phyloP scores from a whole-genome alignment of 495 filamentous ascomycete species.

The Lepraria neglecta region DNA sequence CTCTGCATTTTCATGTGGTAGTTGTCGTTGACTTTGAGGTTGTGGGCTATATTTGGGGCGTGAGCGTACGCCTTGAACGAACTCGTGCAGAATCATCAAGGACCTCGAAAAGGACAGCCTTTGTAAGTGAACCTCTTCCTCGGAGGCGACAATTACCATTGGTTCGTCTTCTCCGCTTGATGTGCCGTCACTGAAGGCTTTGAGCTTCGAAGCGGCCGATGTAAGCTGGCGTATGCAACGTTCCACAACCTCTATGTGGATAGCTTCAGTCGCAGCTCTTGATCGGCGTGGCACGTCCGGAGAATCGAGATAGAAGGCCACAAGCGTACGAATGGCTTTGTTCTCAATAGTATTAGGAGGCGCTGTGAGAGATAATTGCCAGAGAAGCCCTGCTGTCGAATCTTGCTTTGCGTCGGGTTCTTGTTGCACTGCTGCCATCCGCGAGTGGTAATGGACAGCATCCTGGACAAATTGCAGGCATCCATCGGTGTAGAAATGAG shows the following conservation, averaged over 20 bases:
- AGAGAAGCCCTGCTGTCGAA: conserved; percentile 62
- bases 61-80: conserved; percentile 48
- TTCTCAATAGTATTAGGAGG: conserved; percentile 62
- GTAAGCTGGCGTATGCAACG: conserved; percentile 72
- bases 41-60: conserved; percentile 50
- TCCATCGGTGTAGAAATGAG: conserved; percentile 59
- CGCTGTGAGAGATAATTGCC: conserved; percentile 72
- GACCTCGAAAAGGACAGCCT: conserved; percentile 62
- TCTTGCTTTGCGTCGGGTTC: conserved; percentile 13
- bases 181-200: conserved; percentile 38
- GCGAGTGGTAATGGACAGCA: conserved; percentile 40
- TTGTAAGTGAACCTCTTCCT: conserved; percentile 43
- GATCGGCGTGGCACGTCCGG: conserved; percentile 37
- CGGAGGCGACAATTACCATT: conserved; percentile 44
- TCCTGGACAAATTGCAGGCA: conserved; percentile 61
- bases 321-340: conserved; percentile 60
- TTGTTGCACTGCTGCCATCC: conserved; percentile 23
- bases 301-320: conserved; percentile 66
- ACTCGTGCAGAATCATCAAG: conserved; percentile 51
- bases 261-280: conserved; percentile 49
- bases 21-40: conserved; percentile 34
- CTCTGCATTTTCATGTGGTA: conserved; percentile 37
- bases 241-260: conserved; percentile 73
- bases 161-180: conserved; percentile 42
- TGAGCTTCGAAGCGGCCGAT: conserved; percentile 57